phyloP scores from a whole-genome alignment of 2,329 filamentous ascomycete genomes.

The Fusarium humuli region DNA sequence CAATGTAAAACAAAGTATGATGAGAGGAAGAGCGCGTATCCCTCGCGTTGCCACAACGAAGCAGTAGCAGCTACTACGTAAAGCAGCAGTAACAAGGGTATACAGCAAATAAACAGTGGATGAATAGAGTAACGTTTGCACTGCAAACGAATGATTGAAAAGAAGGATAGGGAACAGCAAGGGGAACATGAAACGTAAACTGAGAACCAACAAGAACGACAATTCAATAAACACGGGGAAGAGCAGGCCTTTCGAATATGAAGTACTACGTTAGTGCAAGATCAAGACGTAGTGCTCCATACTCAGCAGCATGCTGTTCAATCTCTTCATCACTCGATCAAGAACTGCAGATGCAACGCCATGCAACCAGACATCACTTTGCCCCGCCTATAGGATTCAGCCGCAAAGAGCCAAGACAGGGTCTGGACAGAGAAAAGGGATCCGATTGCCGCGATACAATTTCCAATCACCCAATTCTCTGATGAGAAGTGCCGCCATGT shows the following conservation, averaged over 20 bases:
- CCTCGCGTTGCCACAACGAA: constrained; percentile 31
- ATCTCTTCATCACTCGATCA: constrained; percentile 29
- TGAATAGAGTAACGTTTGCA: constrained; percentile 2
- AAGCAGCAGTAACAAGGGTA: neutral
- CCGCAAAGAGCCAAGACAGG: constrained; percentile 5
- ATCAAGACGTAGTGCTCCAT: neutral
- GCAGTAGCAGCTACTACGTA: neutral
- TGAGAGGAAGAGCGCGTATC: constrained; percentile 10
- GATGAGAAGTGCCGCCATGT: constrained; percentile 25
- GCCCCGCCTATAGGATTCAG: constrained; percentile 18
- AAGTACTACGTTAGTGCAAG: neutral
- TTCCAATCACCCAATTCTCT: constrained; percentile 23
- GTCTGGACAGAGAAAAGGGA: neutral
- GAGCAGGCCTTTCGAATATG: constrained; percentile 22
- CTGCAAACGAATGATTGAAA: constrained; percentile 14
- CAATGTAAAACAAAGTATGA: neutral
- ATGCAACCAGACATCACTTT: constrained; percentile 5
- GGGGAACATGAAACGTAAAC: constrained; percentile 16
- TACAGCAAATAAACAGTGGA: neutral
- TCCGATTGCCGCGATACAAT: constrained; percentile 16
- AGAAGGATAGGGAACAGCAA: constrained; percentile 1
- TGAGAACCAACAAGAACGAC: constrained; percentile 10
- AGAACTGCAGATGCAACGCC: constrained; percentile 17
- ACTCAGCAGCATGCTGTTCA: neutral
- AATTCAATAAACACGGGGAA: neutral